Evolutionary conservation across 257 asterid species (phyloP).

Genomic region (Prunella vulgaris): DNA sequence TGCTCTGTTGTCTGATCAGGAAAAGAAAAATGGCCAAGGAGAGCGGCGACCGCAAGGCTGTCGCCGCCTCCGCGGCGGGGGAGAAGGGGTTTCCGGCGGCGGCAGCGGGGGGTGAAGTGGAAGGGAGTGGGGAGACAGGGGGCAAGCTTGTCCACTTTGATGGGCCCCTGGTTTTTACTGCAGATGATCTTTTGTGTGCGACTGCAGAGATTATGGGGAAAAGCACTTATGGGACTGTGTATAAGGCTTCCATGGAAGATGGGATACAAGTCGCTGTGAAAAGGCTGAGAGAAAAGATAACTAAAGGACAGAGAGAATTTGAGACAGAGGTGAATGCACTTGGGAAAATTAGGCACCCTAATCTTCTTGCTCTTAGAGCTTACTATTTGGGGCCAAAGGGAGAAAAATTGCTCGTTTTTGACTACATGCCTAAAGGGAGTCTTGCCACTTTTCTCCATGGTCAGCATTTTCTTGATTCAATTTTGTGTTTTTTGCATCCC

Average conservation of each 20-base stretch:
- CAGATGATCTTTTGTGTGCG: constrained; percentile 90
- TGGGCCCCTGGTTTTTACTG: constrained; percentile 73
- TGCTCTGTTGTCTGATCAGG: constrained; percentile 58
- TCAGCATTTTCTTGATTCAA: background rate
- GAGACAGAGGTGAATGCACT: constrained; percentile 72
- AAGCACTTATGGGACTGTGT: constrained; percentile 92
- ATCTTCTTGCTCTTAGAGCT: constrained; percentile 87
- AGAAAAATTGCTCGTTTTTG: constrained; percentile 89
- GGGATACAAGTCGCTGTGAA: constrained; percentile 89
- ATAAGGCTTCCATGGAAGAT: constrained; percentile 87
- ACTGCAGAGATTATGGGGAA: constrained; percentile 98
- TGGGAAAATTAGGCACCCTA: constrained; percentile 82
- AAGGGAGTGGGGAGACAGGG: constrained; percentile 65
- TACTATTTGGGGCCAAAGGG: constrained; percentile 96
- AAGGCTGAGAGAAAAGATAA: constrained; percentile 88
- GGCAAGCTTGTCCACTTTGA: constrained; percentile 95
- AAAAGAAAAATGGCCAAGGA: constrained; percentile 41
- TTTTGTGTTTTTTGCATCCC: too few relatives aligned
- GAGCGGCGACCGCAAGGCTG: constrained; percentile 25
- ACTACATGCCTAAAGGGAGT: constrained; percentile 88
- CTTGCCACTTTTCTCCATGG: constrained; percentile 81
- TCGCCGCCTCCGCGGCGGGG: constrained; percentile 1
- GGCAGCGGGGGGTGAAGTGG: constrained; percentile 36
- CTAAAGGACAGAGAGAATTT: constrained; percentile 78
- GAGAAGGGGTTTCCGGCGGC: constrained; percentile 42